Evolutionary conservation across 2,329 filamentous ascomycete species (phyloP), one percentile per base, ranked within the genome.

Genomic region (Curvularia verruculosa): DNA sequence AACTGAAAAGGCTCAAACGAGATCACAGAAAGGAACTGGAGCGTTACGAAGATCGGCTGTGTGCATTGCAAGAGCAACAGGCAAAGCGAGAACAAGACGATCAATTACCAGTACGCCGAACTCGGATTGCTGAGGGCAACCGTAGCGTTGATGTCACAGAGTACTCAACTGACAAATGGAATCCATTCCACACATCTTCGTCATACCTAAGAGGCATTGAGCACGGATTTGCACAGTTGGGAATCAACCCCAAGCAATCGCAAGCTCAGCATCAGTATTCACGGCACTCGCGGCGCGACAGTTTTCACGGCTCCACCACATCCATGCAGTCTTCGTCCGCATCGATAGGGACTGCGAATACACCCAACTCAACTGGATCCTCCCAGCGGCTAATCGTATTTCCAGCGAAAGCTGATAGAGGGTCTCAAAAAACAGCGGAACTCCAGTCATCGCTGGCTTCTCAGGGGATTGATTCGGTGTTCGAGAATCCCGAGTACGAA

Each of bases 131-230:
- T 2, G 61, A 64, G 18, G 59, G 63, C 1, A 55, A 57, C 29
- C 59, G 61, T 4, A 63, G 49, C 28, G 54, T 68, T 18, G 67
- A 69, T 26, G 64, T 69, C 12, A 53, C 54, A 10, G 67, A 69
- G 43, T 69, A 57, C 36, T 48, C 49, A 13, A 55, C 50, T 8
- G 52, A 59, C 4, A 52, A 40, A 13, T 23, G 49, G 5, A 24
- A 29, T 34, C 37, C 52, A 7, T 24, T 48, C 13, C 3, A 19
- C 15, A 21, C 3, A 8, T 48, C 52, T 21, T 29, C 36, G 2
- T 47, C 53, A 4, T 15, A 26, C 7, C 2, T 41, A 1, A 39
- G 23, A 3, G 39, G 9, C n/a, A n/a, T 44, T 12, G 28, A 36
- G 12, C 8, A 34, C 9, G 49, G 40, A 28, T 36, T 52, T n/a